Conservation (phyloP, 2,329 filamentous ascomycete genomes). For the Fusarium austroafricanum region DNA sequence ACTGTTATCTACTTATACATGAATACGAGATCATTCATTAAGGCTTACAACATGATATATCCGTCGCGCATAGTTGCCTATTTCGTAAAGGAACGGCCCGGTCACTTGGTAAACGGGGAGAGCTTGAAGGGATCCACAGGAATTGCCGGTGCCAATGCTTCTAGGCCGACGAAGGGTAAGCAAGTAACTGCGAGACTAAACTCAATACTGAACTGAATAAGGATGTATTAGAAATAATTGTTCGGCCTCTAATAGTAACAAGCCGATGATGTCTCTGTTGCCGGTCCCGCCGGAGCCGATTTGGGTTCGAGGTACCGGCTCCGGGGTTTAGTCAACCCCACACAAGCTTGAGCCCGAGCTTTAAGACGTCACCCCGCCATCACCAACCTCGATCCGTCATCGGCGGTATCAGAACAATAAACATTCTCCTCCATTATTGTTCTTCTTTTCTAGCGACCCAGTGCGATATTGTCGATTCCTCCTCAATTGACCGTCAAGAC, state of each 20-base stretch:
- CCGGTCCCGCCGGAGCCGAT: conserved; percentile 31
- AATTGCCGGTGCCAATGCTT: background rate
- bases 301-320: conserved; percentile 34
- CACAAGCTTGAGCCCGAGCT: conserved; percentile 26
- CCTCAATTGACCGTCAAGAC: background rate
- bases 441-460: background rate
- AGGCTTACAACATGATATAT: background rate
- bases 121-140: background rate
- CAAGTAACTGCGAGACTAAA: background rate
- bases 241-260: background rate
- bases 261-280: background rate
- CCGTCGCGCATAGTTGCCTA: conserved; percentile 16
- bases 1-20: background rate
- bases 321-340: conserved; percentile 40
- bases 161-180: background rate
- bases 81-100: conserved; percentile 1
- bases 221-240: background rate
- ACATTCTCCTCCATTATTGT: background rate
- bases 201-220: background rate
- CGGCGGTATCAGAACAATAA: background rate
- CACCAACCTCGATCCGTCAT: conserved; percentile 19
- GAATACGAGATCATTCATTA: background rate
- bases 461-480: background rate
- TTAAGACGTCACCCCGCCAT: conserved; percentile 46
- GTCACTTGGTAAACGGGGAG: conserved; percentile 1